Evolutionary conservation across 192 early-diverging fungal genomes (phyloP).

Genomic region (Linnemannia schmuckeri): DNA sequence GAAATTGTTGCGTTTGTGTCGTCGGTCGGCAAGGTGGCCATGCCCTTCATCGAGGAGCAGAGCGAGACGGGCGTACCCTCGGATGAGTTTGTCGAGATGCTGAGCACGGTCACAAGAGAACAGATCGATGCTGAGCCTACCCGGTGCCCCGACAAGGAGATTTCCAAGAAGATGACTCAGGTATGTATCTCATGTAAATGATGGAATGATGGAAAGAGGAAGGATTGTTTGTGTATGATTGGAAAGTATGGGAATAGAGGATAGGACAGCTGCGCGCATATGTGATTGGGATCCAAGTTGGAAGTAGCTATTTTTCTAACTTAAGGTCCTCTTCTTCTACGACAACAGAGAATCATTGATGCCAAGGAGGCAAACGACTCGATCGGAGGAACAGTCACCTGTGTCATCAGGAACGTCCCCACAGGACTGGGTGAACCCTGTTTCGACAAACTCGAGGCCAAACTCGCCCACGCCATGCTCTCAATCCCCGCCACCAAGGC

Average conservation of each 20-base stretch:
- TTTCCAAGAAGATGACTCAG: slow-evolving; percentile 85
- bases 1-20: slow-evolving; percentile 97
- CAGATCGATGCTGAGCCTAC: slow-evolving; percentile 88
- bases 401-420: slow-evolving; percentile 95
- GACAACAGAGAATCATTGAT: slow-evolving; percentile 76
- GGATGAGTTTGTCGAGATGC: slow-evolving; percentile 71
- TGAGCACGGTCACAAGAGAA: slow-evolving; percentile 78
- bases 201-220: not conserved
- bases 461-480: slow-evolving; percentile 97
- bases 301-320: not conserved
- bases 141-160: slow-evolving; percentile 86
- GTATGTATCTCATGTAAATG: slow-evolving; percentile 52
- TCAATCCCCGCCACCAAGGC: slow-evolving; percentile 99
- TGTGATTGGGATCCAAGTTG: not conserved
- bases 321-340: not conserved
- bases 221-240: not conserved
- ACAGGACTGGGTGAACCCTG: slow-evolving; percentile 96
- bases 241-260: not conserved
- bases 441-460: slow-evolving; percentile 98
- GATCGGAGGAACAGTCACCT: slow-evolving; percentile 95
- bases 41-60: slow-evolving; percentile 73
- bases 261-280: not conserved
- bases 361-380: slow-evolving; percentile 89
- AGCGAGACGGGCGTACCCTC: slow-evolving; percentile 59
- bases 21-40: slow-evolving; percentile 85